Evolutionary conservation across 352 stramenopile genomes (phyloP), one percentile per base, ranked within the genome.

Genomic region (Phytopythium litorale): DNA sequence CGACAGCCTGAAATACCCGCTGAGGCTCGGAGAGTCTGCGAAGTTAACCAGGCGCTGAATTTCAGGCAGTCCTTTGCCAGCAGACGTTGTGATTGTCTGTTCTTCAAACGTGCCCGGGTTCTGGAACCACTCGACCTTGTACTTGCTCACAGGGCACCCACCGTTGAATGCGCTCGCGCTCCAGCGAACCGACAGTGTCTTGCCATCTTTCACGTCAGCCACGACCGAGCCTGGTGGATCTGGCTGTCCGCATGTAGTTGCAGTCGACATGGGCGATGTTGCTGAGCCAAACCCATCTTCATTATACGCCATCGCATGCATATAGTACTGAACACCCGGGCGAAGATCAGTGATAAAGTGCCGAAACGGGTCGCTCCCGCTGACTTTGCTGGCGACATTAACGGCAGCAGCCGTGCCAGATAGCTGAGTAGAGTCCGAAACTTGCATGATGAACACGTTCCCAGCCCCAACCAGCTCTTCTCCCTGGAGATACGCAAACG

Each of bases 401-500:
- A 97, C 79, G 2, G 64, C 62, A 11, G 78, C 79, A 4, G 74
- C 85, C 0, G 85, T 80, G 12, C 92, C 94, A 7, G 65, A 81
- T 0, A 98, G 69, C 2, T 73, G 32, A 0, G 73, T 73, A 8
- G 60, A 21, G 55, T 89, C 71, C 18, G 79, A 62, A 1, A 90
- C 67, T 0, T 89, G 72, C 54, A 97, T 87, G 9, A 82, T 76
- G 52, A 92, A 88, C 35, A 96, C 90, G 65, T 98, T 96, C 16
- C 91, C 89, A 3, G 92, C 96, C 23, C 94, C 94, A 30, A 97
- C 86, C 59, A 96, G 79, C 61, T 97, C 88, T 70, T 98, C 91
- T 28, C 97, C 88, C 38, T 79, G 74, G 23, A 98, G 69, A 51
- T 98, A 94, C 0, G 94, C 97, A 58, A 99, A 98, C 18, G 92